Evolutionary conservation across 305 asterid species (phyloP).

Genomic region (Solanum aculeatissimum): DNA sequence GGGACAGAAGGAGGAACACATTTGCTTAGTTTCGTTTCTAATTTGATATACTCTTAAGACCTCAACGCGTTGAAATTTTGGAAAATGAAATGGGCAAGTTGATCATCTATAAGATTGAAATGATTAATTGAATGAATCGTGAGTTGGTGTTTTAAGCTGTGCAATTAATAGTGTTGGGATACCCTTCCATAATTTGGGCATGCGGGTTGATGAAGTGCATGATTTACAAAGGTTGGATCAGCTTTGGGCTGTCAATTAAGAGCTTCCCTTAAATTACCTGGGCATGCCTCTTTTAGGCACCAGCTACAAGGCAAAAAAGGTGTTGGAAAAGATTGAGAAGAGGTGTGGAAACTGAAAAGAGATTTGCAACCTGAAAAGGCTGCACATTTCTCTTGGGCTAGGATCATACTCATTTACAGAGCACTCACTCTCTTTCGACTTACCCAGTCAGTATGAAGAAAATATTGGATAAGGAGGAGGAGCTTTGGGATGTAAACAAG

Average conservation of each 20-base stretch:
- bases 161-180: background rate
- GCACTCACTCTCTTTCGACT: background rate
- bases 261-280: background rate
- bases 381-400: background rate
- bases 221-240: background rate
- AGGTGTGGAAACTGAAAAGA: background rate
- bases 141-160: background rate
- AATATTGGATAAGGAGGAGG: background rate
- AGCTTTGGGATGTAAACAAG: background rate
- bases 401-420: background rate
- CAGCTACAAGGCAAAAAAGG: background rate
- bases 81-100: background rate
- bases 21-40: background rate
- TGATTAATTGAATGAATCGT: background rate
- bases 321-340: background rate
- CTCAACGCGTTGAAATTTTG: background rate
- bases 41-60: background rate
- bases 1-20: background rate
- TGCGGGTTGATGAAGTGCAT: background rate
- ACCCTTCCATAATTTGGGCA: background rate
- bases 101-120: background rate
- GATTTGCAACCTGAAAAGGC: background rate
- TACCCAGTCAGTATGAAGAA: background rate
- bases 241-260: background rate
- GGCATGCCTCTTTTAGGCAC: background rate